phyloP scores from a whole-genome alignment of 2,329 filamentous ascomycete genomes.

The Cryphonectria japonica region DNA sequence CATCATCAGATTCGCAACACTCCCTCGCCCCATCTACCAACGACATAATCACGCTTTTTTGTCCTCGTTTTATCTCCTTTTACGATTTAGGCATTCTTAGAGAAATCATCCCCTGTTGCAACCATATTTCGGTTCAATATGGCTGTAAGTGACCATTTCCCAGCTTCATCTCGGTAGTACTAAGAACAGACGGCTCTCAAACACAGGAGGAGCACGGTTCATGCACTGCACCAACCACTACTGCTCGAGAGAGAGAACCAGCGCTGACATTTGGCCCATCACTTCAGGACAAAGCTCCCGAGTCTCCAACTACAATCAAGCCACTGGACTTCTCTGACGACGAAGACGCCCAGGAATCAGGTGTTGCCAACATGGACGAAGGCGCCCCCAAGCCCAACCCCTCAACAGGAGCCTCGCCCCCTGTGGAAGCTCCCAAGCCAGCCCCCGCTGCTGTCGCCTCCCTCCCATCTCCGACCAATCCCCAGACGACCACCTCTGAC shows the following conservation, averaged over 20 bases:
- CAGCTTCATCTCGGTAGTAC: slow-evolving; percentile 28
- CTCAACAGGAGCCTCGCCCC: slow-evolving; percentile 29
- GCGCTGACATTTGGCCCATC: slow-evolving; percentile 13
- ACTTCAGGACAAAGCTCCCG: slow-evolving; percentile 43
- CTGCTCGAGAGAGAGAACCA: slow-evolving; percentile 11
- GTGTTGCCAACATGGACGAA: slow-evolving; percentile 46
- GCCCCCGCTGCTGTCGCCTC: slow-evolving; percentile 24
- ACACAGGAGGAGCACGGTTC: slow-evolving; percentile 27
- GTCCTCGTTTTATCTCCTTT: background rate
- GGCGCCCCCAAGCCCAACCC: slow-evolving; percentile 34
- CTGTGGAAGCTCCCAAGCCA: slow-evolving; percentile 35
- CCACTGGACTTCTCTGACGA: slow-evolving; percentile 73
- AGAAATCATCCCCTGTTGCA: slow-evolving; percentile 7
- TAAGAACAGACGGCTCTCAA: slow-evolving; percentile 21
- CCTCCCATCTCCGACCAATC: slow-evolving; percentile 25
- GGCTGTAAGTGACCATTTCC: slow-evolving; percentile 26
- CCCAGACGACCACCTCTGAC: slow-evolving; percentile 37
- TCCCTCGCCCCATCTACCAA: background rate
- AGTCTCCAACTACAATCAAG: slow-evolving; percentile 68
- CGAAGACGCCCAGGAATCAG: slow-evolving; percentile 68
- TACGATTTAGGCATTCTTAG: background rate
- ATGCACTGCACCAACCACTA: slow-evolving; percentile 23
- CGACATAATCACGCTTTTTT: background rate
- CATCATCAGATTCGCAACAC: slow-evolving; percentile 9
- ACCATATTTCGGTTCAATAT: slow-evolving; percentile 29